Percentiles rank a stretch among this genome's conserved stretches.
phyloP scores from a whole-genome alignment of 768 basidiomycete genomes.

The Zangia roseola region DNA sequence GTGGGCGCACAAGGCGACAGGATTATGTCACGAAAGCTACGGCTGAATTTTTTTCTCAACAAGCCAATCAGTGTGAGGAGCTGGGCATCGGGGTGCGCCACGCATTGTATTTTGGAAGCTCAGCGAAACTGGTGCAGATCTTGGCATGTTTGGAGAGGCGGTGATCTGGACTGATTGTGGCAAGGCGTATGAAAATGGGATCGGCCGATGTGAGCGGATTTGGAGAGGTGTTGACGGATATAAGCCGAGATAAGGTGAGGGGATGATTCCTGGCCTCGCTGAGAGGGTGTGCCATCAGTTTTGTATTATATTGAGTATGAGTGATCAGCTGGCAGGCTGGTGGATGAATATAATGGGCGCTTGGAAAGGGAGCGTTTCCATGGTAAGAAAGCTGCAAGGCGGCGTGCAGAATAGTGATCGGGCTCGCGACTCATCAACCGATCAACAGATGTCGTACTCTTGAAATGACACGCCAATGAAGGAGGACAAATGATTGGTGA shows the following conservation, averaged over 20 bases:
- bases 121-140: conserved; percentile 11
- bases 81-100: not conserved
- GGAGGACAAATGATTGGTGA: conserved; percentile 21
- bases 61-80: not conserved
- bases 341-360: conserved; percentile 8
- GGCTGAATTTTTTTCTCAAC: not conserved
- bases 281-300: conserved; percentile 12
- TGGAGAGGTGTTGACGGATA: conserved; percentile 23
- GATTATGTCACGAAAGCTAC: conserved; percentile 28
- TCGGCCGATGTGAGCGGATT: conserved; percentile 15
- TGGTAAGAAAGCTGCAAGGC: conserved; percentile 23
- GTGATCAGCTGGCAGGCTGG: conserved; percentile 1
- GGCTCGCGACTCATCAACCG: conserved; percentile 17
- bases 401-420: conserved; percentile 12
- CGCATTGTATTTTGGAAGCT: not conserved
- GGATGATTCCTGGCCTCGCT: conserved; percentile 9
- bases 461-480: conserved; percentile 23
- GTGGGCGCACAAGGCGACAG: conserved; percentile 10
- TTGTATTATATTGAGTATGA: conserved; percentile 7
- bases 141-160: not conserved
- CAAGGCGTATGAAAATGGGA: conserved; percentile 12
- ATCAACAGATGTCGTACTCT: conserved; percentile 29
- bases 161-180: conserved; percentile 10
- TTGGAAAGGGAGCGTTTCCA: conserved; percentile 26
- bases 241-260: conserved; percentile 13